phyloP scores from a whole-genome alignment of 805 yeast genomes.

The Candida morakotiae region DNA sequence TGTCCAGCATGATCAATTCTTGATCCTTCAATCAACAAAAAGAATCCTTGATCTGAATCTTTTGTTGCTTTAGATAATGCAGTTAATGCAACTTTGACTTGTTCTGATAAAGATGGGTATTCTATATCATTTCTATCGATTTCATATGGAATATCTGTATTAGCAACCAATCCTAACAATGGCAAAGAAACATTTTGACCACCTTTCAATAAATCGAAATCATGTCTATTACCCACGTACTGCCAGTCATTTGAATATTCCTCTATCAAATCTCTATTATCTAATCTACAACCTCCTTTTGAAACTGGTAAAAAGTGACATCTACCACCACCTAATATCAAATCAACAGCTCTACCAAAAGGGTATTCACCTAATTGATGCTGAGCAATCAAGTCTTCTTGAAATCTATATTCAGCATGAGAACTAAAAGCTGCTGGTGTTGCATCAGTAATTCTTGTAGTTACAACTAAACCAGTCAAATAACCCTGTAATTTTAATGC shows the following conservation, averaged over 20 bases:
- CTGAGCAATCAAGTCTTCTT: constrained; percentile 82
- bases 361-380: constrained; percentile 83
- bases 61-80: constrained; percentile 64
- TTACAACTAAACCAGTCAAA: constrained; percentile 85
- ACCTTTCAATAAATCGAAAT: constrained; percentile 49
- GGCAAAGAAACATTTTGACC: constrained; percentile 74
- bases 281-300: constrained; percentile 66
- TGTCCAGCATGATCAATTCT: constrained; percentile 96
- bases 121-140: constrained; percentile 60
- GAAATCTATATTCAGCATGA: constrained; percentile 71
- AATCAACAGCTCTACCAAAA: constrained; percentile 74
- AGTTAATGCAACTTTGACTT: constrained; percentile 68
- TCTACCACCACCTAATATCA: constrained; percentile 89
- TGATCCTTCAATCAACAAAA: constrained; percentile 84
- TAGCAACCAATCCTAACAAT: constrained; percentile 69
- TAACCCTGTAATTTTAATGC: constrained; percentile 81
- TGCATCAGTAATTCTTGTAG: constrained; percentile 90
- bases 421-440: constrained; percentile 89
- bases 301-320: constrained; percentile 67
- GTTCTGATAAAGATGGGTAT: constrained; percentile 78
- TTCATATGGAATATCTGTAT: constrained; percentile 78
- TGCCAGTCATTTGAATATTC: constrained; percentile 48
- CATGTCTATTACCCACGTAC: constrained; percentile 54
- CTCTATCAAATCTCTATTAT: constrained; percentile 61
- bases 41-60: constrained; percentile 79